phyloP scores from a whole-genome alignment of 169 alveolate genomes.

The Eimeria falciformis region DNA sequence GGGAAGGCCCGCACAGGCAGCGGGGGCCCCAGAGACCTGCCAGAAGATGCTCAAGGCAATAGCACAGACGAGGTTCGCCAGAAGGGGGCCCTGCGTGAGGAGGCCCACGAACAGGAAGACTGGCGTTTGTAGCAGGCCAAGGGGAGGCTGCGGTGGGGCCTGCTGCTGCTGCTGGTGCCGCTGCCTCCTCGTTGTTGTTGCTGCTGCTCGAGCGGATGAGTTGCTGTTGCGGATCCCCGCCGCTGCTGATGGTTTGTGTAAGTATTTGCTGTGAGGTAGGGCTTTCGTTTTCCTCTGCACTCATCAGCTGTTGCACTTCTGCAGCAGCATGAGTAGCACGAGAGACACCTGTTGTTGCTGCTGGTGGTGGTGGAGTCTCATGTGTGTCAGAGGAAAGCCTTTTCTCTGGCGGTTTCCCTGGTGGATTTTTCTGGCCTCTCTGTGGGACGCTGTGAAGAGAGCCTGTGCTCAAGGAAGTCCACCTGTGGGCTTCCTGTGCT shows the following conservation, averaged over 20 bases:
- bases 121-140: neutral
- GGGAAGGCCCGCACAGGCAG: conserved; percentile 57
- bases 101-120: conserved; percentile 14
- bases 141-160: neutral
- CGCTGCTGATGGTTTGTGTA: no score
- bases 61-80: conserved; percentile 51
- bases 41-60: conserved; percentile 52
- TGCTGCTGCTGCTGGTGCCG: conserved; percentile 29
- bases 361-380: conserved; percentile 21
- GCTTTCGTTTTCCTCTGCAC: neutral
- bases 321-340: conserved; percentile 16
- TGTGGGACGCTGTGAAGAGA: neutral
- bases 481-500: neutral
- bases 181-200: conserved; percentile 16
- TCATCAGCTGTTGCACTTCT: neutral
- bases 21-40: conserved; percentile 66
- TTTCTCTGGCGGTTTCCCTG: conserved; percentile 8
- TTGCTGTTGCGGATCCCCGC: conserved; percentile 16
- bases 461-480: neutral
- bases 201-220: neutral
- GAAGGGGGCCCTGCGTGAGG: conserved; percentile 16
- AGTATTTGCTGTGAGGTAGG: no score
- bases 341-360: neutral
- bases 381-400: neutral
- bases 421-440: neutral